A percentile compares a stretch with the other conserved stretches of the same genome.
phyloP scores from a whole-genome alignment of 371 early-diverging fungal genomes.

The Lichtheimia hyalospora region DNA sequence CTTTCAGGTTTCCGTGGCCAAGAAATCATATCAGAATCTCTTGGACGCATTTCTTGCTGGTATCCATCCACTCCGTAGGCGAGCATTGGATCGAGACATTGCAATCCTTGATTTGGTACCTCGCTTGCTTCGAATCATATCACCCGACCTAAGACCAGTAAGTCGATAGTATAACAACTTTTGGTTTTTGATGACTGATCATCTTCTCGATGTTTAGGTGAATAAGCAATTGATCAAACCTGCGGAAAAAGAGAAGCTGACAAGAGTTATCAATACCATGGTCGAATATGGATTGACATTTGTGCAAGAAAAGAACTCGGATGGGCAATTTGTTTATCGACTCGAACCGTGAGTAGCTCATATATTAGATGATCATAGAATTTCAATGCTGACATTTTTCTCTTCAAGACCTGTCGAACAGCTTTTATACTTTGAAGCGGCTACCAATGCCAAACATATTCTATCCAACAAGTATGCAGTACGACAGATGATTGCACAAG shows the following conservation, averaged over 20 bases:
- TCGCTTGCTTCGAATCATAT: conserved; percentile 70
- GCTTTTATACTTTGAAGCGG: conserved; percentile 41
- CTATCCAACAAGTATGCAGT: conserved; percentile 70
- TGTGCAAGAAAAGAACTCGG: conserved; percentile 68
- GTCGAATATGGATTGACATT: conserved; percentile 73
- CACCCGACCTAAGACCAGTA: conserved; percentile 75
- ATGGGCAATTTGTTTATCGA: conserved; percentile 66
- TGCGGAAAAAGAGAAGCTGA: conserved; percentile 59
- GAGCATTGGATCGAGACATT: conserved; percentile 44
- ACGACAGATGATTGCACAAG: conserved; percentile 77
- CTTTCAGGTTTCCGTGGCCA: conserved; percentile 43
- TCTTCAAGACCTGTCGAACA: conserved; percentile 58
- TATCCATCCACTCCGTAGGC: conserved; percentile 48
- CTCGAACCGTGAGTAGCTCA: conserved; percentile 76
- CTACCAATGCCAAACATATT: conserved; percentile 31
- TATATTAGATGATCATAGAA: too few species aligned
- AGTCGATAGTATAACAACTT: conserved; percentile 14
- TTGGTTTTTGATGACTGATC: background rate
- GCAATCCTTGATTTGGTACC: conserved; percentile 64
- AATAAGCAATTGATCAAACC: conserved; percentile 76
- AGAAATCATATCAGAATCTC: conserved; percentile 59
- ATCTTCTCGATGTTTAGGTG: conserved; percentile 30
- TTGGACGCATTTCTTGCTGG: conserved; percentile 53
- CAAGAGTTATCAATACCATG: conserved; percentile 74
- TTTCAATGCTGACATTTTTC: background rate